Conservation (phyloP, 495 filamentous ascomycete genomes). For the Rhizodiscina lignyota region DNA sequence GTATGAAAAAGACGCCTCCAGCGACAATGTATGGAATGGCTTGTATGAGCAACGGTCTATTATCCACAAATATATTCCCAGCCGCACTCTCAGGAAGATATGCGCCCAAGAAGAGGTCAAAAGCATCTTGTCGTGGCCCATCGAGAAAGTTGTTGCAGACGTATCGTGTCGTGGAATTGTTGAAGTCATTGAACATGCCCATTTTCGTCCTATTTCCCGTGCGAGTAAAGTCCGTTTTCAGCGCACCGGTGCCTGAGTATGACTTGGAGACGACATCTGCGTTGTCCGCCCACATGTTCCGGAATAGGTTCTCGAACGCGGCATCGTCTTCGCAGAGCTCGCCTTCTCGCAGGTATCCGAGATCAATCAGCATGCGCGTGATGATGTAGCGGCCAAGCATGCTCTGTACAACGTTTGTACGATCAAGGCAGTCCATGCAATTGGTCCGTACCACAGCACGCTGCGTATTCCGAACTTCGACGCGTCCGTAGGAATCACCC, state of each 20-base stretch:
- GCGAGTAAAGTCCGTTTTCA: slow-evolving; percentile 93
- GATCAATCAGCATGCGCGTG: slow-evolving; percentile 71
- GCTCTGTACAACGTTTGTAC: slow-evolving; percentile 93
- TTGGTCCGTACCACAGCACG: slow-evolving; percentile 85
- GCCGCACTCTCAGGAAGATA: slow-evolving; percentile 57
- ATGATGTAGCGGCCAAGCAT: slow-evolving; percentile 80
- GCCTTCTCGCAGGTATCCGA: slow-evolving; percentile 54
- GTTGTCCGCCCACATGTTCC: slow-evolving; percentile 96
- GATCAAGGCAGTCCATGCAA: slow-evolving; percentile 97
- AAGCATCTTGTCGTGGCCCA: slow-evolving; percentile 84
- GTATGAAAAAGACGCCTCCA: slow-evolving; percentile 70
- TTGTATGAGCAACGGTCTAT: slow-evolving; percentile 74
- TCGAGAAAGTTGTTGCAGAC: slow-evolving; percentile 83
- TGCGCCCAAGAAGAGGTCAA: slow-evolving; percentile 79
- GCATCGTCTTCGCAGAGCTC: slow-evolving; percentile 53
- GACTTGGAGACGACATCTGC: slow-evolving; percentile 83
- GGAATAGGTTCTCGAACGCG: slow-evolving; percentile 73
- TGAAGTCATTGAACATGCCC: slow-evolving; percentile 66
- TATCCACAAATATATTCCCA: slow-evolving; percentile 65
- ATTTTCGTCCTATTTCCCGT: slow-evolving; percentile 70
- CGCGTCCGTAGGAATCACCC: slow-evolving; percentile 34
- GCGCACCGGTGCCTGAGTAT: slow-evolving; percentile 86
- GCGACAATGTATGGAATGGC: slow-evolving; percentile 77
- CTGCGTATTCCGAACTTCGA: slow-evolving; percentile 68
- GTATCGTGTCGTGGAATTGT: slow-evolving; percentile 72